Evolutionary conservation across 129 eudicot species (phyloP), one percentile per base, ranked within the genome.

Genomic region (Erigeron canadensis): DNA sequence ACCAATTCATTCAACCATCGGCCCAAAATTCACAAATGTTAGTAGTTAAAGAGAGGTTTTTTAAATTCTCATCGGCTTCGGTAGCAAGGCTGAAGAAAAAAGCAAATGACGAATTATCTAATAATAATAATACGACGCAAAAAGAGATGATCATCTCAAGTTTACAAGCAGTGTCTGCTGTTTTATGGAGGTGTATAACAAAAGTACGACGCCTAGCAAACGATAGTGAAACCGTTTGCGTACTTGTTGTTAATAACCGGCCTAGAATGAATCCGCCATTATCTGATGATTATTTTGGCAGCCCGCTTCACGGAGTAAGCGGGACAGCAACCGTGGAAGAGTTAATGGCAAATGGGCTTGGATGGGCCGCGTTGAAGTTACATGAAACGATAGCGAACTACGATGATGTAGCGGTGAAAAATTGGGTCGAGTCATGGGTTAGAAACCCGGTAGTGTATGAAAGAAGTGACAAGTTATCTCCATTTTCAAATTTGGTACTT

Each of bases 181-280:
- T 72, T n/a, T 19, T 79, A 1, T 87, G 92, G 92, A 79, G 83
- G 53, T n/a, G n/a, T n/a, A n/a, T n/a, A n/a, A n/a, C n/a, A n/a
- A n/a, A n/a, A n/a, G n/a, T n/a, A n/a, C n/a, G 83, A 15, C 11
- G 39, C 1, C 61, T 50, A 41, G 57, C 77, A 22, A 51, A 5
- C n/a, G 66, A 75, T 46, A 69, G 69, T 39, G 67, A 68, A n/a
- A 80, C 82, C 10, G 7, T 10, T 50, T 81, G 81, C 40, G 15
- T 1, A 22, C 5, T 85, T 39, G 50, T 75, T 0, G n/a, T 58
- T 9, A 61, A 63, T 54, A 78, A 53, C 79, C 59, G 96, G 23
- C 3, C 63, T 10, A 83, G 88, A 44, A 16, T 89, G 5, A 58
- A 50, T 16, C 95, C 89, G 8, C 86, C 90, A 4, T 15, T 89